Evolutionary conservation across 345 rosid genomes (phyloP).

Genomic region (Syzygium oleosum): DNA sequence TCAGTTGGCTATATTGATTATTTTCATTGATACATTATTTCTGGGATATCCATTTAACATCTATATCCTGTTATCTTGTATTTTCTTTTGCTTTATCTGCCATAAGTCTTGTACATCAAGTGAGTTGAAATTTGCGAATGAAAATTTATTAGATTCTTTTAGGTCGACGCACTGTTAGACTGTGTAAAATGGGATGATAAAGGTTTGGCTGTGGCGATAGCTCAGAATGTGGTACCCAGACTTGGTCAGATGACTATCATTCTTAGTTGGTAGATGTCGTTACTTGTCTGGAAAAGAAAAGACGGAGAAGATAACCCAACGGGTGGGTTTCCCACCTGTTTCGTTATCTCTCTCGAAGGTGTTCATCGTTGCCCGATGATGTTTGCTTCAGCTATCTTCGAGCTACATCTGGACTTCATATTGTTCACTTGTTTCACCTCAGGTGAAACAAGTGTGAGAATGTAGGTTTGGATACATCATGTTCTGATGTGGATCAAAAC

Average conservation of each 20-base stretch:
- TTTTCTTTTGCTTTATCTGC: not conserved
- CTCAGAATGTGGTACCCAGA: slow-evolving; percentile 25
- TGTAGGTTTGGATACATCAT: not conserved
- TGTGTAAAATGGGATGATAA: slow-evolving; percentile 77
- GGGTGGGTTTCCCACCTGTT: slow-evolving; percentile 31
- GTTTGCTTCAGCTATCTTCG: slow-evolving; percentile 13
- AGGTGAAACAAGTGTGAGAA: not conserved
- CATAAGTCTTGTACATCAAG: not conserved
- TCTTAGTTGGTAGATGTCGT: slow-evolving; percentile 20
- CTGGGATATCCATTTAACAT: not conserved
- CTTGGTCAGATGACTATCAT: slow-evolving; percentile 25
- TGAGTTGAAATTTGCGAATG: no score
- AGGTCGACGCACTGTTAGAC: slow-evolving; percentile 64
- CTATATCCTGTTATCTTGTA: not conserved
- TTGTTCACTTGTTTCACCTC: not conserved
- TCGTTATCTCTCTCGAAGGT: slow-evolving; percentile 23
- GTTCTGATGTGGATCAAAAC: not conserved
- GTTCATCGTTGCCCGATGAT: slow-evolving; percentile 41
- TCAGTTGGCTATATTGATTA: not conserved
- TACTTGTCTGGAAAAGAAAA: slow-evolving; percentile 40
- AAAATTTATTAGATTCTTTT: slow-evolving; percentile 1
- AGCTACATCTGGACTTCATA: slow-evolving; percentile 54
- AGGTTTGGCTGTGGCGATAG: slow-evolving; percentile 91
- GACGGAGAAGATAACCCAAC: slow-evolving; percentile 18
- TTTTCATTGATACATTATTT: not conserved